Evolutionary conservation across 2,329 filamentous ascomycete genomes (phyloP), one percentile per base, ranked within the genome.

Genomic region (Pezicula neosporulosa): DNA sequence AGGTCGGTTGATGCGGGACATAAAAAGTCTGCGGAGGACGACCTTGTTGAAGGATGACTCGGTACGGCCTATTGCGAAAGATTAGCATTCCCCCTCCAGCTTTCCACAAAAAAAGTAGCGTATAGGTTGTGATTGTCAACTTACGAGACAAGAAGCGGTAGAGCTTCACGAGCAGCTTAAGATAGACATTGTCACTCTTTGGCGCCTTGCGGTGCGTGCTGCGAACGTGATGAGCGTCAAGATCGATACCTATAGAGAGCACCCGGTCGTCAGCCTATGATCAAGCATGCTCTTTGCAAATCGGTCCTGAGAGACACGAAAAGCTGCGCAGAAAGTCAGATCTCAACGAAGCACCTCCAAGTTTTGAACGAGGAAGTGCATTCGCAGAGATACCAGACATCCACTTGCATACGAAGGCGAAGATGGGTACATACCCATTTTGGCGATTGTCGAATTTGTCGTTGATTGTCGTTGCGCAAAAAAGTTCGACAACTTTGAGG

Each of bases 41-140:
- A 94, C 89, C 83, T 96, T 95, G 89, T 99, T 99, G 89, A 99
- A 99, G 79, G 83, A 84, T 63, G 90, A 84, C 76, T 97, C 94
- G 73, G 94, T 99, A 72, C 94, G 92, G 78, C 91, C 90, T 95
- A 67, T 49, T 33, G 43, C 4, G 44, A 38, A 21, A n/a, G 33
- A 30, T 44, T 28, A 56, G 21, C n/a, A 38, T 3, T n/a, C n/a
- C 4, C 4, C 24, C 33, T 28, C 43, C 49, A 49, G 52, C 43
- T 28, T 47, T 41, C 50, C 45, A 55, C 54, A 44, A 39, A 16
- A 16, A 9, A 33, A 30, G n/a, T n/a, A n/a, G n/a, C n/a, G n/a
- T n/a, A n/a, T n/a, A n/a, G n/a, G n/a, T n/a, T n/a, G n/a, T n/a
- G n/a, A n/a, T 13, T n/a, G 30, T 21, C 8, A 37, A 86, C 87